phyloP scores from a whole-genome alignment of 495 filamentous ascomycete genomes.

The Endocarpon pusillum region DNA sequence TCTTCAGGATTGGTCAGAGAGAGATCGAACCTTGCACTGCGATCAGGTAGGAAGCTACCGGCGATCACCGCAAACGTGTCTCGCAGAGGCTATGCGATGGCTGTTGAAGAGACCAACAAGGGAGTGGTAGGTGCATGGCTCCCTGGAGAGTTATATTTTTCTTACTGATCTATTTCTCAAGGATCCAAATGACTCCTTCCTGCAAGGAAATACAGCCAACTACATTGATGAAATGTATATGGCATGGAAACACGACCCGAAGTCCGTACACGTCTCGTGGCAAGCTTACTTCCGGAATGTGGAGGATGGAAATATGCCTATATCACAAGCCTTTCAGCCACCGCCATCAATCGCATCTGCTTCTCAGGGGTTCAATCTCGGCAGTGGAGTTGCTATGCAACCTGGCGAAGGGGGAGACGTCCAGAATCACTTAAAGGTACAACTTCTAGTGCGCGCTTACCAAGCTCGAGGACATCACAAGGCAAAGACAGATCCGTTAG shows the following conservation, averaged over 20 bases:
- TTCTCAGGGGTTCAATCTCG: slow-evolving; percentile 52
- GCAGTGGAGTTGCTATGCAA: slow-evolving; percentile 57
- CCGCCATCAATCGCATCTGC: slow-evolving; percentile 78
- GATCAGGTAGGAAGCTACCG: slow-evolving; percentile 24
- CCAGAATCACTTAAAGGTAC: slow-evolving; percentile 94
- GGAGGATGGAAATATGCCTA: slow-evolving; percentile 93
- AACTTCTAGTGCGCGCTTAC: slow-evolving; percentile 89
- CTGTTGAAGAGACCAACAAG: slow-evolving; percentile 35
- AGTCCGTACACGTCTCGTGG: slow-evolving; percentile 94
- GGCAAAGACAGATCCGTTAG: slow-evolving; percentile 89
- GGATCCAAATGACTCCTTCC: slow-evolving; percentile 87
- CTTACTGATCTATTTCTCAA: slow-evolving; percentile 15
- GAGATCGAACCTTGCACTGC: slow-evolving; percentile 27
- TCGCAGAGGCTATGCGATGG: slow-evolving; percentile 36
- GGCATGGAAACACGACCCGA: slow-evolving; percentile 84
- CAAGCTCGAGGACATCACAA: slow-evolving; percentile 97
- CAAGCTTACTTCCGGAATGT: slow-evolving; percentile 99
- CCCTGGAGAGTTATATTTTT: slow-evolving; percentile 8
- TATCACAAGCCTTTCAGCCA: slow-evolving; percentile 89
- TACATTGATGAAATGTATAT: slow-evolving; percentile 99
- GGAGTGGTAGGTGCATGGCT: slow-evolving; percentile 29
- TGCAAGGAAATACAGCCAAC: slow-evolving; percentile 87
- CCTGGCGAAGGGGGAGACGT: slow-evolving; percentile 63
- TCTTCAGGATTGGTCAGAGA: slow-evolving; percentile 15
- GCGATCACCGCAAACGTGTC: slow-evolving; percentile 23